Conservation (phyloP, 179 eudicot species). For the Drosera spatulata region DNA sequence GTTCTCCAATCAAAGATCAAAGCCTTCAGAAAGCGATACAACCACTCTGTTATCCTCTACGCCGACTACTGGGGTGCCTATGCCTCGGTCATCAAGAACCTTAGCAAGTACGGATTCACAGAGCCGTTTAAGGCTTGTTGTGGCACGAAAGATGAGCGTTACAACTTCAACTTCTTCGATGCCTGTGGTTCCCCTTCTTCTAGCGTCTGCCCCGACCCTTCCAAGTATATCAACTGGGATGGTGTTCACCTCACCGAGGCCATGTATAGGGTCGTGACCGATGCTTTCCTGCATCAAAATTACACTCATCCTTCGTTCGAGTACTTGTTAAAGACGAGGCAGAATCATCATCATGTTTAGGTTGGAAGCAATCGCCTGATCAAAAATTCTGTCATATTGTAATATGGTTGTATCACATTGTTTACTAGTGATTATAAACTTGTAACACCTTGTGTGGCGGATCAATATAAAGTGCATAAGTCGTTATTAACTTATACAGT, state of each 20-base stretch:
- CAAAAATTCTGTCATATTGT: no score
- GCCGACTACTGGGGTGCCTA: slow-evolving; percentile 74
- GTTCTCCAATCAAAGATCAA: slow-evolving; percentile 32
- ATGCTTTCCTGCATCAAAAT: neutral
- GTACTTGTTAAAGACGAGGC: slow-evolving; percentile 17
- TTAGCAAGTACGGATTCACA: slow-evolving; percentile 34
- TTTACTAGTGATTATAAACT: no score
- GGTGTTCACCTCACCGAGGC: no score
- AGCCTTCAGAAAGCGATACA: slow-evolving; percentile 27
- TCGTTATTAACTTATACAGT: no score
- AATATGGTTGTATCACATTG: no score
- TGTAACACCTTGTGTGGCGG: no score
- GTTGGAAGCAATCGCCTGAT: no score
- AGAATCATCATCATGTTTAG: neutral
- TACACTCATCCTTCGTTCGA: slow-evolving; percentile 48
- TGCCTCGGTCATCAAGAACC: slow-evolving; percentile 24
- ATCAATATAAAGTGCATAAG: no score
- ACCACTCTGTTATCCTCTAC: slow-evolving; percentile 39
- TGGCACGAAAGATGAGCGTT: slow-evolving; percentile 41
- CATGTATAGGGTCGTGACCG: no score
- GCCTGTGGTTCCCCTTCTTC: slow-evolving; percentile 56
- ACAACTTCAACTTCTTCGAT: slow-evolving; percentile 31
- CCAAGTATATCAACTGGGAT: slow-evolving; percentile 32
- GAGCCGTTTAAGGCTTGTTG: slow-evolving; percentile 64
- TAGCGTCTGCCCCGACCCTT: slow-evolving; percentile 39